phyloP scores from a whole-genome alignment of 2,329 filamentous ascomycete species.

The Diaporthe aspalathi region DNA sequence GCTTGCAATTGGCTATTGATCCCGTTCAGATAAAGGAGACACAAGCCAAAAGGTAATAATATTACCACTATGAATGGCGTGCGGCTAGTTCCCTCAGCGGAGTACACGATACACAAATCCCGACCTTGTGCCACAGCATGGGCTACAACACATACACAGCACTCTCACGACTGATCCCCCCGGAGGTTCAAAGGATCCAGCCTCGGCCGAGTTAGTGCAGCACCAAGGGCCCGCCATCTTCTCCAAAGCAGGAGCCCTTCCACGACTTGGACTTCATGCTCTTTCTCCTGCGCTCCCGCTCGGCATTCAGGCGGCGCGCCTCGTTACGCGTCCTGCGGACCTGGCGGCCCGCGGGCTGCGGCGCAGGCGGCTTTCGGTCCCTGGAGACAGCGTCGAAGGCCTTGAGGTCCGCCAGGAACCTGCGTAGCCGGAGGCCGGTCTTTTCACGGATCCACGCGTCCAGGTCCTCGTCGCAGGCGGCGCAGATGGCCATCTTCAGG shows the following conservation, averaged over 20 bases:
- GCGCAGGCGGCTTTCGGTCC: conserved; percentile 32
- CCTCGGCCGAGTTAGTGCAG: background rate
- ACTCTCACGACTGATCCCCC: background rate
- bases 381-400: conserved; percentile 60
- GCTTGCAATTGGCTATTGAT: background rate
- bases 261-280: conserved; percentile 20
- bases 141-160: background rate
- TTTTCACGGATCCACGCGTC: conserved; percentile 63
- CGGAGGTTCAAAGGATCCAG: background rate
- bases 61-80: conserved; percentile 34
- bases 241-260: conserved; percentile 31
- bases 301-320: conserved; percentile 14
- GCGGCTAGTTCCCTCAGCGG: background rate
- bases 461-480: conserved; percentile 65
- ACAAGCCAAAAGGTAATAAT: conserved; percentile 22
- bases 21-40: background rate
- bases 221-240: conserved; percentile 8
- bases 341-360: conserved; percentile 13
- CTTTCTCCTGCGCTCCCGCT: conserved; percentile 25
- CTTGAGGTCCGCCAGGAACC: conserved; percentile 66
- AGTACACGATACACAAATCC: background rate
- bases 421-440: conserved; percentile 64
- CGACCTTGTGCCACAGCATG: background rate
- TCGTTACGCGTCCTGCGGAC: conserved; percentile 30
- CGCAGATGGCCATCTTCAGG: conserved; percentile 65